These are phyloP conservation scores for Trichaptum fuscoviolaceum DNA, from an alignment of 768 basidiomycete species.

Conservation along the genomic window DNA sequence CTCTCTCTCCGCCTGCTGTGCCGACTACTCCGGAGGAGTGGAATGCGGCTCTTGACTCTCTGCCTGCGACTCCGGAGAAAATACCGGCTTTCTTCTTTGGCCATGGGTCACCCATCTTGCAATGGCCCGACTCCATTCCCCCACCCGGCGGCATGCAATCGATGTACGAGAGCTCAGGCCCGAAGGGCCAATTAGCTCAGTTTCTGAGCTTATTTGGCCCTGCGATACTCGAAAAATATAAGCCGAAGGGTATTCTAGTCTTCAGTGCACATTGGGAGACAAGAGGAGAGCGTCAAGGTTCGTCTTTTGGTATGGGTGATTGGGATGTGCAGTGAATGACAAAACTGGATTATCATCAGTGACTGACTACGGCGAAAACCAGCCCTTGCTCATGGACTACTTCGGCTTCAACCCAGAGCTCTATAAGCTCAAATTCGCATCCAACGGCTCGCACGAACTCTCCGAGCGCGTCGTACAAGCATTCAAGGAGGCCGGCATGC, in stretches of 20 bases:
- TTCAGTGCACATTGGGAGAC: conserved; percentile 87
- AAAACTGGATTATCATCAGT: conserved; percentile 33
- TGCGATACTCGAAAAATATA: conserved; percentile 59
- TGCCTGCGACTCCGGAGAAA: conserved; percentile 51
- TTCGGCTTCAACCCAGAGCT: conserved; percentile 57
- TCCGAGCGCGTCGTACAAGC: conserved; percentile 56
- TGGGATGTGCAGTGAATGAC: not conserved
- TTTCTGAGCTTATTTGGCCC: conserved; percentile 69
- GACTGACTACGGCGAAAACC: conserved; percentile 72
- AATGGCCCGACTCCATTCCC: conserved; percentile 26
- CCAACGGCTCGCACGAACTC: conserved; percentile 53
- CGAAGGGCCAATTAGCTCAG: conserved; percentile 45
- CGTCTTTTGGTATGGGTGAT: conserved; percentile 11
- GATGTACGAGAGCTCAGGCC: conserved; percentile 31
- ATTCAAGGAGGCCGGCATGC: conserved; percentile 52
- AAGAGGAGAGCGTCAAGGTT: conserved; percentile 48
- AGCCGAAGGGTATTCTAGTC: conserved; percentile 73
- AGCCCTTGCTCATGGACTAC: conserved; percentile 72
- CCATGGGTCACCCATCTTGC: conserved; percentile 58
- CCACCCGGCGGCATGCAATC: conserved; percentile 3
- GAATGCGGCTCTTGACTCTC: conserved; percentile 46
- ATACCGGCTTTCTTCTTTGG: conserved; percentile 77
- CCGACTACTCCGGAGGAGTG: conserved; percentile 40
- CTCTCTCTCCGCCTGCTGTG: conserved; percentile 9
- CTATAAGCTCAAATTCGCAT: conserved; percentile 64